Percentiles rank a stretch among this genome's conserved stretches.
These are phyloP conservation scores for Claviceps sp. DNA, from an alignment of 2,329 filamentous ascomycete genomes.

Conservation along the genomic window DNA sequence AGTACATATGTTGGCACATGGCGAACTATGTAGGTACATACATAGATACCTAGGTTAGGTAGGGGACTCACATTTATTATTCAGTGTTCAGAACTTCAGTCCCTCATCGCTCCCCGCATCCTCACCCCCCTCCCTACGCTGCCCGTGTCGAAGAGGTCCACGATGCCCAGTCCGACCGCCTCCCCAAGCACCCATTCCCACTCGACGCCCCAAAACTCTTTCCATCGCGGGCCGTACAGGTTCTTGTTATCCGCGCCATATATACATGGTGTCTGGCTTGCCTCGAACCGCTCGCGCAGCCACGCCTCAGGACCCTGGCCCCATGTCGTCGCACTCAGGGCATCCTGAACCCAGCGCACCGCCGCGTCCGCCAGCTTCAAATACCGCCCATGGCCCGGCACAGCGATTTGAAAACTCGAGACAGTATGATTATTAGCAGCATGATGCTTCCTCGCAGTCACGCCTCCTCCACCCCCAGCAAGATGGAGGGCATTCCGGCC, in stretches of 20 bases:
- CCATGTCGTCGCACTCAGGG: conserved; percentile 45
- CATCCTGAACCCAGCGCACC: conserved; percentile 44
- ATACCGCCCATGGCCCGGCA: conserved; percentile 54
- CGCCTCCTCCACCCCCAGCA: conserved; percentile 42
- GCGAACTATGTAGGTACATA: no score
- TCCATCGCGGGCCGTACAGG: conserved; percentile 37
- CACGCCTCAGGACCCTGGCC: conserved; percentile 49
- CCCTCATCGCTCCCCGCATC: conserved; percentile 4
- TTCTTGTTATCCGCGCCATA: no score
- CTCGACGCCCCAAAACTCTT: conserved; percentile 51
- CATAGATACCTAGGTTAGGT: no score
- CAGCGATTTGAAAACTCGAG: conserved; percentile 38
- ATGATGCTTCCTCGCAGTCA: conserved; percentile 3
- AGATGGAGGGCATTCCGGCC: conserved; percentile 51
- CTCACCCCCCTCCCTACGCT: conserved; percentile 58
- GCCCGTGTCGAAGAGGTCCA: conserved; percentile 63
- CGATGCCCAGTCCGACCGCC: conserved; percentile 53
- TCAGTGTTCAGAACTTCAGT: conserved; percentile 11
- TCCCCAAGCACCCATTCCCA: conserved; percentile 63
- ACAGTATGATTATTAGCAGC: neutral
- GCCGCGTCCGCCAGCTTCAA: conserved; percentile 51
- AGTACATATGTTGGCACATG: no score
- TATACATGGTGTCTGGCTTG: neutral
- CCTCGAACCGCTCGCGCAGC: conserved; percentile 58
- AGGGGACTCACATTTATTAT: no score